Conservation (phyloP, 2,329 filamentous ascomycete species). For the Ophiosphaerella korrae region DNA sequence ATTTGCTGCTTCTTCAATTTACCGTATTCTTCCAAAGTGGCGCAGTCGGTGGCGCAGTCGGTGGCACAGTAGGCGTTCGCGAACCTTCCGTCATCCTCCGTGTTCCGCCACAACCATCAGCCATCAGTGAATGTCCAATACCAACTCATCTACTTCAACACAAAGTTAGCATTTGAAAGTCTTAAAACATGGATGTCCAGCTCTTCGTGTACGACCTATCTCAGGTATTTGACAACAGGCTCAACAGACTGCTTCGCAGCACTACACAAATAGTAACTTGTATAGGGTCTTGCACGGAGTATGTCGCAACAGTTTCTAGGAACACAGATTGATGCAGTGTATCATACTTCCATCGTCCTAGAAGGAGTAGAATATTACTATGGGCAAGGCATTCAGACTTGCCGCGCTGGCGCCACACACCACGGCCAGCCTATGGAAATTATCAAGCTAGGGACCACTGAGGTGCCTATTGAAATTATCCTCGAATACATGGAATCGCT, state of each 20-base stretch:
- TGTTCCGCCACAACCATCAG: too few species aligned
- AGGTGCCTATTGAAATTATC: conserved; percentile 79
- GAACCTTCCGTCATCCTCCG: too few species aligned
- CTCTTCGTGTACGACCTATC: conserved; percentile 61
- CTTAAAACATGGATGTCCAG: conserved; percentile 53
- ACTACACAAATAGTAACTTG: conserved; percentile 8
- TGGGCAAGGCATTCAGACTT: conserved; percentile 83
- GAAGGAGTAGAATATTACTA: conserved; percentile 88
- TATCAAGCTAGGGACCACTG: conserved; percentile 74
- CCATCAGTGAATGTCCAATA: too few species aligned
- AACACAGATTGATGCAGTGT: conserved; percentile 84
- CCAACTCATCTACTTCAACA: too few species aligned
- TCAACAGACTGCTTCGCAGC: background rate
- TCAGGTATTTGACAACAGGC: conserved; percentile 31
- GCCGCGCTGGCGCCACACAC: conserved; percentile 80
- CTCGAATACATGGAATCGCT: conserved; percentile 87
- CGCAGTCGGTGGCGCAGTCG: too few species aligned
- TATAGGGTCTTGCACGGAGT: conserved; percentile 59
- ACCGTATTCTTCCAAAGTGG: too few species aligned
- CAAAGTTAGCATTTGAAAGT: too few species aligned
- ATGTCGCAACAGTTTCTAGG: conserved; percentile 66
- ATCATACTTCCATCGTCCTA: conserved; percentile 90
- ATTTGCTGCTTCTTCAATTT: too few species aligned
- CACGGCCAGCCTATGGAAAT: conserved; percentile 82
- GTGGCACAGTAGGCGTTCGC: too few species aligned